Percentiles rank a stretch among this genome's conserved stretches.
Conservation (phyloP, 2,329 filamentous ascomycete species). For the Verticillium tricorpus region DNA sequence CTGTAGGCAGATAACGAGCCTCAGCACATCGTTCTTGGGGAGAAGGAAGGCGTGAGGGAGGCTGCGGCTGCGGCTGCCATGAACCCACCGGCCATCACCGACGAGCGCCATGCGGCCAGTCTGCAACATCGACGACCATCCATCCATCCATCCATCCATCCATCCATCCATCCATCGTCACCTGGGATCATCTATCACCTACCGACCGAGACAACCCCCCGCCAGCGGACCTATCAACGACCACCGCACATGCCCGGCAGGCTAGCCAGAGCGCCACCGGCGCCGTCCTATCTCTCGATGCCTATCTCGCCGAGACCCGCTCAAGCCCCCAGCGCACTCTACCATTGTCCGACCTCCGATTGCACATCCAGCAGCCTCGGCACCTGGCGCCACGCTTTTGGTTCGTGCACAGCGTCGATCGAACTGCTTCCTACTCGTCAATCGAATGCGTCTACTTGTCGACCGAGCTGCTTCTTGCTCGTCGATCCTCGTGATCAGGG, state of each 20-base stretch:
- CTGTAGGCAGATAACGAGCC: neutral
- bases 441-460: too few relatives aligned
- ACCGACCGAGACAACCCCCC: neutral
- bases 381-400: neutral
- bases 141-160: neutral
- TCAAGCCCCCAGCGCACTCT: neutral
- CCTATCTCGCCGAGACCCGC: neutral
- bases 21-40: neutral
- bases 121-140: neutral
- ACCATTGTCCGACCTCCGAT: neutral
- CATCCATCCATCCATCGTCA: neutral
- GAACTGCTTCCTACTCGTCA: too few relatives aligned
- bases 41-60: neutral
- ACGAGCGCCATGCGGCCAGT: neutral
- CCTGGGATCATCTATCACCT: too few relatives aligned
- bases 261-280: neutral
- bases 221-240: neutral
- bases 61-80: neutral
- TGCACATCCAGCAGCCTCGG: neutral
- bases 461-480: too few relatives aligned
- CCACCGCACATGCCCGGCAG: neutral
- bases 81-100: neutral
- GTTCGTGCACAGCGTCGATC: too few relatives aligned
- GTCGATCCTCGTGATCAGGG: too few relatives aligned
- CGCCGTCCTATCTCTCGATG: neutral